These are phyloP conservation scores for Poa pratensis DNA, from an alignment of 176 grass and related monocot species.

Conservation along the genomic window DNA sequence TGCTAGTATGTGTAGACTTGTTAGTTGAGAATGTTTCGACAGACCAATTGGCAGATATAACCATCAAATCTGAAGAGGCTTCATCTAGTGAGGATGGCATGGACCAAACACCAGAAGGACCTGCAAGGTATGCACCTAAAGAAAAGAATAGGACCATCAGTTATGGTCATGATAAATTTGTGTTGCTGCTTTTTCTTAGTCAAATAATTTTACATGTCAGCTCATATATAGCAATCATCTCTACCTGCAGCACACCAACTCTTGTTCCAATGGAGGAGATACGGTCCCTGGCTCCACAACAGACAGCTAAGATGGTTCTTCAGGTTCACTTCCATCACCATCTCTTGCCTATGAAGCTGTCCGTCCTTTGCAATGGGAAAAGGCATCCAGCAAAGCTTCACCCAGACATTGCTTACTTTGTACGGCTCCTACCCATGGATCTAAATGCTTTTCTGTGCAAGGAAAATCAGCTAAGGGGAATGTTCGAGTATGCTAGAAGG, in stretches of 20 bases:
- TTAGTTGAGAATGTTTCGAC: conserved; percentile 75
- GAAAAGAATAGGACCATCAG: not conserved
- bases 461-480: conserved; percentile 76
- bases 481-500: conserved; percentile 95
- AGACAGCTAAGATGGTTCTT: conserved; percentile 70
- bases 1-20: conserved; percentile 71
- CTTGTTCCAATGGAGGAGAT: conserved; percentile 68
- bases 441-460: conserved; percentile 70
- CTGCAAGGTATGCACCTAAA: conserved; percentile 56
- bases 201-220: conserved; percentile 2
- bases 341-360: conserved; percentile 85
- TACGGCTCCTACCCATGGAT: conserved; percentile 69
- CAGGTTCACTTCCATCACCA: conserved; percentile 85
- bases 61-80: conserved; percentile 73
- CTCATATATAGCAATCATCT: conserved; percentile 39
- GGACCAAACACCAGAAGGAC: conserved; percentile 58
- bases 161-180: conserved; percentile 13
- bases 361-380: conserved; percentile 84
- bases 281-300: conserved; percentile 64
- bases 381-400: conserved; percentile 65
- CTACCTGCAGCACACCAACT: conserved; percentile 47
- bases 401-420: conserved; percentile 90
- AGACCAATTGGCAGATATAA: conserved; percentile 63
- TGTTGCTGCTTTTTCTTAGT: conserved; percentile 26
- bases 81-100: conserved; percentile 44